Percentiles rank a stretch among this genome's conserved stretches.
phyloP scores from a whole-genome alignment of 768 basidiomycete genomes.

The Kwoniella bestiolae region DNA sequence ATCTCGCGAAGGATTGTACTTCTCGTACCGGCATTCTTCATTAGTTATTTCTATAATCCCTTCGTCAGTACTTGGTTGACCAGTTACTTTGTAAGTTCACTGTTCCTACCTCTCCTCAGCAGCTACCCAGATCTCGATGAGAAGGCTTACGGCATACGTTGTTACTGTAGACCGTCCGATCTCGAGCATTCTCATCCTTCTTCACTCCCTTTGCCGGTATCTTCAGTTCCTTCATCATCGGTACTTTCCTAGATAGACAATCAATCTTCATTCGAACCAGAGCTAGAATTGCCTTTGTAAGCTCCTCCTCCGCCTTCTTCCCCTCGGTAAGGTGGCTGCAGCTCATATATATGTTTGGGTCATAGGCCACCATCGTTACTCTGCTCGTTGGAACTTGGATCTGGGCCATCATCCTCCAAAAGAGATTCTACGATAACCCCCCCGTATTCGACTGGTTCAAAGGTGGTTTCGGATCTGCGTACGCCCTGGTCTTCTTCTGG shows the following conservation, averaged over 20 bases:
- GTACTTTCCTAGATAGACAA: conserved; percentile 36
- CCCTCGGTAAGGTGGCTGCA: no score
- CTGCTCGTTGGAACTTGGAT: conserved; percentile 45
- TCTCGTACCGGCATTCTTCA: conserved; percentile 38
- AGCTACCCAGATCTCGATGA: no score
- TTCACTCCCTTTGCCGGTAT: conserved; percentile 51
- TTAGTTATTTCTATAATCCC: conserved; percentile 42
- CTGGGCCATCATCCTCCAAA: conserved; percentile 44
- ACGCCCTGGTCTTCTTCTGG: conserved; percentile 46
- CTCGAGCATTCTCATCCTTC: conserved; percentile 45
- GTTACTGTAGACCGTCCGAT: conserved; percentile 34
- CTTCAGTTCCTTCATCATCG: conserved; percentile 45
- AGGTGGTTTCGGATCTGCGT: conserved; percentile 21
- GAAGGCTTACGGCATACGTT: neutral
- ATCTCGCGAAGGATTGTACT: conserved; percentile 26
- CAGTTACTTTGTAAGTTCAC: conserved; percentile 34
- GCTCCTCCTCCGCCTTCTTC: neutral
- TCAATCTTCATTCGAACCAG: conserved; percentile 35
- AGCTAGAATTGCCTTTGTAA: conserved; percentile 35
- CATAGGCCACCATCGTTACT: conserved; percentile 30
- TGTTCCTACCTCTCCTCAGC: no score
- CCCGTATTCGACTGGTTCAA: conserved; percentile 37
- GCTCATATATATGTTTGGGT: no score
- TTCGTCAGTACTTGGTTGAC: conserved; percentile 42
- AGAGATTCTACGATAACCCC: conserved; percentile 30